These are phyloP conservation scores for Pseudocercospora musae DNA, from an alignment of 2,329 filamentous ascomycete genomes.

Conservation along the genomic window DNA sequence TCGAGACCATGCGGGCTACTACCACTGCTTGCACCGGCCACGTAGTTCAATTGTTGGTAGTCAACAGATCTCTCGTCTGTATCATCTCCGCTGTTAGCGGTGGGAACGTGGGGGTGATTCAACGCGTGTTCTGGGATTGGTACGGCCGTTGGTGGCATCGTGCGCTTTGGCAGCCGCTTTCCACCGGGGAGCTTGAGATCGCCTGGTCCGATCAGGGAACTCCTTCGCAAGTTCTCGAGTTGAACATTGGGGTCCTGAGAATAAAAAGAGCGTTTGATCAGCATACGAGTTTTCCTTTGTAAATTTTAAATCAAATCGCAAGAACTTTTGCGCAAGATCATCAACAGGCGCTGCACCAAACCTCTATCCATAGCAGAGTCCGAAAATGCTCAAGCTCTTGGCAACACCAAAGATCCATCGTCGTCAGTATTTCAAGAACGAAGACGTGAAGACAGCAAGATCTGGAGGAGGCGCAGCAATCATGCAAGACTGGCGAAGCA, in stretches of 20 bases:
- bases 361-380: not conserved
- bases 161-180: constrained; percentile 27
- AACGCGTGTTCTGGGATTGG: constrained; percentile 23
- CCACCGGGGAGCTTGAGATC: constrained; percentile 31
- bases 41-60: not conserved
- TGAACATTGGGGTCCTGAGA: constrained; percentile 45
- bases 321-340: constrained; percentile 2
- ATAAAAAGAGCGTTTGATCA: constrained; percentile 9
- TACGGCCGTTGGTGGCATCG: constrained; percentile 33
- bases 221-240: constrained; percentile 47
- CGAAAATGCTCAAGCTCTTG: not conserved
- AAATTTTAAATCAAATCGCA: not conserved
- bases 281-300: constrained; percentile 6
- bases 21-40: constrained; percentile 11
- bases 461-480: not conserved
- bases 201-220: constrained; percentile 37
- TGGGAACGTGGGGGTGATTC: constrained; percentile 13
- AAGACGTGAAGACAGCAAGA: constrained; percentile 9
- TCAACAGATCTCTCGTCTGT: not conserved
- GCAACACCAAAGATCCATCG: not conserved
- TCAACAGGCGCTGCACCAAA: not conserved
- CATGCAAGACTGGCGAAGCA: not conserved
- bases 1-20: constrained; percentile 14
- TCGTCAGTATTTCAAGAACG: constrained; percentile 8
- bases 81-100: constrained; percentile 3